phyloP scores from a whole-genome alignment of 805 yeast genomes.

The Candida pini region DNA sequence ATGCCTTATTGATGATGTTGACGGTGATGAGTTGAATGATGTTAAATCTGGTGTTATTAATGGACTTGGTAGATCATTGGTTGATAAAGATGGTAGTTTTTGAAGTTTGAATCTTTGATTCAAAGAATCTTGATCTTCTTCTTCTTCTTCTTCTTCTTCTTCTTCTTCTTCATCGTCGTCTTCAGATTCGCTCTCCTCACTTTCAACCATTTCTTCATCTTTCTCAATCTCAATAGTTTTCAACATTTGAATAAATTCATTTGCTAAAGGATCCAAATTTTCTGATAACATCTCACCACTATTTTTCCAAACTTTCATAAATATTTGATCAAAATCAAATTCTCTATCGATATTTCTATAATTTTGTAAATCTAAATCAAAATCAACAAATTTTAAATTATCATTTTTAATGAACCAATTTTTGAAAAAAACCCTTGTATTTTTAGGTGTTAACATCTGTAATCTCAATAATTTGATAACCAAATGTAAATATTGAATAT shows the following conservation, averaged over 20 bases:
- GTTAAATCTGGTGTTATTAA: constrained; percentile 13
- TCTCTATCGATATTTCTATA: constrained; percentile 57
- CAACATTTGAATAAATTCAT: constrained; percentile 13
- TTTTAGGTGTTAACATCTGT: constrained; percentile 29
- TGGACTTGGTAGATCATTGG: constrained; percentile 16
- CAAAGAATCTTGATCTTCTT: background rate
- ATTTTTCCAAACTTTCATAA: constrained; percentile 24
- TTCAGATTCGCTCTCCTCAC: constrained; percentile 3
- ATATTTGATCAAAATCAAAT: constrained; percentile 41
- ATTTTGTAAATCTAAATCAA: constrained; percentile 53
- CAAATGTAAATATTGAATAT: constrained; percentile 63
- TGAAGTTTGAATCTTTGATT: background rate
- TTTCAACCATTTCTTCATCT: constrained; percentile 4
- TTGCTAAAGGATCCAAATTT: constrained; percentile 24
- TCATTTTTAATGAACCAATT: constrained; percentile 32
- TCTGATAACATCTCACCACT: constrained; percentile 19
- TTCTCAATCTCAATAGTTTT: constrained; percentile 1
- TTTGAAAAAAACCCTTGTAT: constrained; percentile 18
- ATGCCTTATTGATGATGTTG: constrained; percentile 1
- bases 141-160: background rate
- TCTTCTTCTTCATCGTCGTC: constrained; percentile 2
- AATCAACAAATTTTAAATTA: constrained; percentile 40
- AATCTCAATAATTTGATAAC: constrained; percentile 46
- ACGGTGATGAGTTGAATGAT: background rate
- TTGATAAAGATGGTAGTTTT: constrained; percentile 1